Conservation (phyloP, 768 basidiomycete genomes). For the Rhodotorula toruloides region DNA sequence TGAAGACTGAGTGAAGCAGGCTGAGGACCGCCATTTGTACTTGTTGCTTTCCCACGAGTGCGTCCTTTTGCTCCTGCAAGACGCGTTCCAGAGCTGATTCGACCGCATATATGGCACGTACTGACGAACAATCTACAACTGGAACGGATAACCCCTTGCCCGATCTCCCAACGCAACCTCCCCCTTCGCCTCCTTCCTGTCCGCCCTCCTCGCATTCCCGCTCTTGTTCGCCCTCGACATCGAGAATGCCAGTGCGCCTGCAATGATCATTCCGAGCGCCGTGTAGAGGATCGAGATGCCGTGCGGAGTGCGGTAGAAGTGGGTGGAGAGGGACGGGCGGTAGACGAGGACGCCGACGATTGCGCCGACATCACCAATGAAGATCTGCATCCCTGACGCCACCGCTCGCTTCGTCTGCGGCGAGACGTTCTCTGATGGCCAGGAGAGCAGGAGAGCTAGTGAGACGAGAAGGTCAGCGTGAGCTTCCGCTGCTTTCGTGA, state of each 20-base stretch:
- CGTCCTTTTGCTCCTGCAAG: too few relatives aligned
- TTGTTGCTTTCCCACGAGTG: too few relatives aligned
- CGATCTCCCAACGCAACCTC: conserved; percentile 9
- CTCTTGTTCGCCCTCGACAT: conserved; percentile 10
- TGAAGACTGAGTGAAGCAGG: too few relatives aligned
- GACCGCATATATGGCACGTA: too few relatives aligned
- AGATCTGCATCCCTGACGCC: conserved; percentile 61
- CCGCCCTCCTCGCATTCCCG: conserved; percentile 1
- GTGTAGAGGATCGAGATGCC: conserved; percentile 29
- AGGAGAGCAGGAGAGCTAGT: conserved; percentile 45
- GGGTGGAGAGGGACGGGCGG: conserved; percentile 12
- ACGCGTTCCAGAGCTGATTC: too few relatives aligned
- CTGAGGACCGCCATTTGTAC: too few relatives aligned
- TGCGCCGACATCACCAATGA: conserved; percentile 40
- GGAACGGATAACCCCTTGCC: conserved; percentile 15
- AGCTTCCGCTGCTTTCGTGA: neutral
- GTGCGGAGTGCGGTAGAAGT: conserved; percentile 35
- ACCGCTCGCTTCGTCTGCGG: conserved; percentile 63
- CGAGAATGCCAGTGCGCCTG: conserved; percentile 4
- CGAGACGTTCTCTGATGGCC: conserved; percentile 65
- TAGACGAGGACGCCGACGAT: conserved; percentile 17
- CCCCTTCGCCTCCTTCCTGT: neutral
- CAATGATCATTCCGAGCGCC: conserved; percentile 19
- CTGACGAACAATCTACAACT: too few relatives aligned
- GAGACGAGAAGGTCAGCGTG: too few relatives aligned